These are phyloP conservation scores for Aspergillus avenaceus DNA, from an alignment of 495 filamentous ascomycete genomes.

Conservation along the genomic window DNA sequence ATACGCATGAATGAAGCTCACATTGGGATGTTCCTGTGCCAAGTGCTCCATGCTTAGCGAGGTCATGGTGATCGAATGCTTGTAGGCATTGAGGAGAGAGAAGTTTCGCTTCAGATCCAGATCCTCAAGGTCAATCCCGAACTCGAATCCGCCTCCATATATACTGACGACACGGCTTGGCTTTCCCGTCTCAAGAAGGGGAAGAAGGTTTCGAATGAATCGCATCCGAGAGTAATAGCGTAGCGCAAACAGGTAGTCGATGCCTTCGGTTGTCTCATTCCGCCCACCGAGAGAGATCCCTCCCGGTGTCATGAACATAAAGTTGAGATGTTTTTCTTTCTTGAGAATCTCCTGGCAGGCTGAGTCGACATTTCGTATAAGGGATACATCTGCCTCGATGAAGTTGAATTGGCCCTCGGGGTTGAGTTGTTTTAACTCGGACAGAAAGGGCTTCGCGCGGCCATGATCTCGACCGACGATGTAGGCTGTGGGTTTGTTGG, in stretches of 20 bases:
- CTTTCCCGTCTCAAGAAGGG: constrained; percentile 27
- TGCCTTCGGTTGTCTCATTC: constrained; percentile 22
- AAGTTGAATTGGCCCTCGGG: constrained; percentile 48
- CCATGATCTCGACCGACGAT: constrained; percentile 29
- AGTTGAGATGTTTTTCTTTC: constrained; percentile 48
- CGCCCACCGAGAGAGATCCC: constrained; percentile 10
- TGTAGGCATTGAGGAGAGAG: constrained; percentile 22
- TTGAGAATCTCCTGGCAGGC: constrained; percentile 48
- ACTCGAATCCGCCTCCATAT: constrained; percentile 47
- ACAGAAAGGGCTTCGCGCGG: constrained; percentile 38
- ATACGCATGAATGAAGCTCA: constrained; percentile 36
- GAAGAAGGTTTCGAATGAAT: constrained; percentile 32
- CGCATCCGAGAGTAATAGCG: constrained; percentile 38
- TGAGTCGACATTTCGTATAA: constrained; percentile 54
- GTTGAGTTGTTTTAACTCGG: constrained; percentile 45
- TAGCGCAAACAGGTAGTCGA: constrained; percentile 26
- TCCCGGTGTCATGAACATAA: constrained; percentile 44
- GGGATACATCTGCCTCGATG: constrained; percentile 46
- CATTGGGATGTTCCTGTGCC: constrained; percentile 15
- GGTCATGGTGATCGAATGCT: constrained; percentile 24
- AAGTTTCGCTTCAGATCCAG: constrained; percentile 27
- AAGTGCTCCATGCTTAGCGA: constrained; percentile 30
- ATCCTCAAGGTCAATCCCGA: constrained; percentile 41
- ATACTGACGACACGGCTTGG: constrained; percentile 50
- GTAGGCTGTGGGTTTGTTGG: constrained; percentile 26